phyloP scores from a whole-genome alignment of 371 early-diverging fungal genomes.

The Apophysomyces trapeziformis region DNA sequence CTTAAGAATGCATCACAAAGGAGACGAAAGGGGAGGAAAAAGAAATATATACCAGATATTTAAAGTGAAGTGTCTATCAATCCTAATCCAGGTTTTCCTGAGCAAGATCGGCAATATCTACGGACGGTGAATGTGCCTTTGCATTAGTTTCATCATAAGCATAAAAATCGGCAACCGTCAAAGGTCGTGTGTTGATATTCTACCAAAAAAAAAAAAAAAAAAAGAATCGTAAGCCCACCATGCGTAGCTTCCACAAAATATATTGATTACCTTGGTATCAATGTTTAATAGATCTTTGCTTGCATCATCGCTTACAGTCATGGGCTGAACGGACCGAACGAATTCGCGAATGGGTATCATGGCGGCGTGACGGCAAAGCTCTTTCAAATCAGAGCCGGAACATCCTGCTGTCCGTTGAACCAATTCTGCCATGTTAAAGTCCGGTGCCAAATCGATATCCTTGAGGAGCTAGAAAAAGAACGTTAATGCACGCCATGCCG shows the following conservation, averaged over 20 bases:
- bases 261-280: conserved; percentile 35
- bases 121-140: conserved; percentile 30
- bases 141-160: conserved; percentile 42
- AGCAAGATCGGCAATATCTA: conserved; percentile 20
- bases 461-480: conserved; percentile 66
- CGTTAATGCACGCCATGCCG: not conserved
- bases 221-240: not conserved
- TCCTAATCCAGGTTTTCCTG: conserved; percentile 41
- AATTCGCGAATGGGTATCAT: conserved; percentile 95
- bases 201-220: conserved; percentile 12
- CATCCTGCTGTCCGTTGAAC: conserved; percentile 82
- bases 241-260: not conserved
- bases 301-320: conserved; percentile 28
- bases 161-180: conserved; percentile 69
- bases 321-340: conserved; percentile 59
- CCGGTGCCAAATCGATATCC: conserved; percentile 65
- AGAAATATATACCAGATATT: not conserved
- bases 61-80: not conserved
- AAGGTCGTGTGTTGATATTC: conserved; percentile 62
- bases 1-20: not conserved
- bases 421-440: conserved; percentile 78
- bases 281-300: conserved; percentile 41
- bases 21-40: not conserved
- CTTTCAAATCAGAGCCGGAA: conserved; percentile 96
- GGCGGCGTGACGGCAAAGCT: conserved; percentile 93